Base-by-base conservation (phyloP, 805 yeast genomes). In the Candida railenensis region DNA sequence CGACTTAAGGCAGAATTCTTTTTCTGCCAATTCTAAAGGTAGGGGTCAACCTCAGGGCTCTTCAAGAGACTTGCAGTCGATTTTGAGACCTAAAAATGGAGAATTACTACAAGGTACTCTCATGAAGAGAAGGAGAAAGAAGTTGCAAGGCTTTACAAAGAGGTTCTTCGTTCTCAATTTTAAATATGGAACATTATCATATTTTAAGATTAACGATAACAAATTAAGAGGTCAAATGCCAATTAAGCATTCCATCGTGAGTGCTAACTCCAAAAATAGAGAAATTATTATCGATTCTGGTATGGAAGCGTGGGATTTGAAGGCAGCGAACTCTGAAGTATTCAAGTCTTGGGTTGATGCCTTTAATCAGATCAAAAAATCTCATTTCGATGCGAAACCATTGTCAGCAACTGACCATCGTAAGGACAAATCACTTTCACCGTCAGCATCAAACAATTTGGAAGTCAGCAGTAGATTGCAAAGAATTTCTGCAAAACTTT, bases 211-310 rank as follows among this genome's bases (percentile, higher is more conserved):
- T 39, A 81, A 82, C 41, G 82, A 89, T 37, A 80, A 83, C 55
- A 82, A 83, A 53, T 76, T 89, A 41, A 77, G 98, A 47, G 99
- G 99, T 47, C 90, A 89, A 58, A 89, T 94, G 89, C 95, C 92
- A 33, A 81, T 94, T 42, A 81, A 79, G 44, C 77, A 86, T 41
- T 83, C 96, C 2, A 87, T 87, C n/a, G 82, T 94, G 1, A 80
- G 91, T 47, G 96, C 96, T 0, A 85, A 85, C 55, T 74, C 80
- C 21, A 78, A 78, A 47, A 79, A 81, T 20, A 68, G 80, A 44
- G 85, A 87, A 56, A 82, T 94, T 37, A 82, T 85, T 40, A 78
- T 94, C 48, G 97, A 94, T 62, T 89, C 97, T 0, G 98, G 98
- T 2, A 83, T 92, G 82, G 98, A 92, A 62, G 83, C 87, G 8